These are phyloP conservation scores for Suillus weaverae DNA, from an alignment of 768 basidiomycete genomes.

Conservation along the genomic window DNA sequence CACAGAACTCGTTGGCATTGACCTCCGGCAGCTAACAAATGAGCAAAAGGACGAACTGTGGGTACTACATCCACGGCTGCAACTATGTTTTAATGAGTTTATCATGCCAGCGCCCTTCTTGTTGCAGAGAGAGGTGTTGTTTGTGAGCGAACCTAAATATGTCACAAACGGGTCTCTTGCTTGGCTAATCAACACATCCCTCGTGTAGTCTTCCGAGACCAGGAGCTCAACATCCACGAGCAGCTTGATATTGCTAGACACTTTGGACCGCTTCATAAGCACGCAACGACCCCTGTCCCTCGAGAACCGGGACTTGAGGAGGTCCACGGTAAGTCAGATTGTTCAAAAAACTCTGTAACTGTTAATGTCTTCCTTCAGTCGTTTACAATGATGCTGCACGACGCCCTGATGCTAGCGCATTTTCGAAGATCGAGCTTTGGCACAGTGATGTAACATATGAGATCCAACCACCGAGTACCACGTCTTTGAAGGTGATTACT, in stretches of 20 bases:
- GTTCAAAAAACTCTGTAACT: neutral
- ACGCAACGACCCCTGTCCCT: constrained; percentile 79
- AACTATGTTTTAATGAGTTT: constrained; percentile 12
- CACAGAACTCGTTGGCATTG: constrained; percentile 72
- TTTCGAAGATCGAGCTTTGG: constrained; percentile 76
- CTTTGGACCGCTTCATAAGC: constrained; percentile 77
- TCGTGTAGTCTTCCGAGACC: constrained; percentile 68
- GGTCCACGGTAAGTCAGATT: constrained; percentile 56
- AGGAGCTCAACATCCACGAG: constrained; percentile 65
- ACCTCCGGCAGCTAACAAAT: constrained; percentile 65
- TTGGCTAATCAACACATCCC: neutral
- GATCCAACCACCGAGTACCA: constrained; percentile 75
- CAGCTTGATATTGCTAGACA: constrained; percentile 73
- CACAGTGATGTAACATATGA: constrained; percentile 85
- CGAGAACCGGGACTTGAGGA: constrained; percentile 69
- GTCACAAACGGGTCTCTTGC: neutral
- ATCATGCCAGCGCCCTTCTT: constrained; percentile 56
- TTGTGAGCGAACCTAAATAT: constrained; percentile 43
- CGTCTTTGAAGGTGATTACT: constrained; percentile 73
- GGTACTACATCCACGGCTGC: constrained; percentile 20
- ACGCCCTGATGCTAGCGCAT: constrained; percentile 62
- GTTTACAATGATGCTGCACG: constrained; percentile 69
- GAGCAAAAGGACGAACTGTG: constrained; percentile 80
- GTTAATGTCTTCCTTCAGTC: constrained; percentile 39
- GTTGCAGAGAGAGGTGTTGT: constrained; percentile 77